Evolutionary conservation across 768 basidiomycete species (phyloP).

Genomic region (Termitomyces sp.): DNA sequence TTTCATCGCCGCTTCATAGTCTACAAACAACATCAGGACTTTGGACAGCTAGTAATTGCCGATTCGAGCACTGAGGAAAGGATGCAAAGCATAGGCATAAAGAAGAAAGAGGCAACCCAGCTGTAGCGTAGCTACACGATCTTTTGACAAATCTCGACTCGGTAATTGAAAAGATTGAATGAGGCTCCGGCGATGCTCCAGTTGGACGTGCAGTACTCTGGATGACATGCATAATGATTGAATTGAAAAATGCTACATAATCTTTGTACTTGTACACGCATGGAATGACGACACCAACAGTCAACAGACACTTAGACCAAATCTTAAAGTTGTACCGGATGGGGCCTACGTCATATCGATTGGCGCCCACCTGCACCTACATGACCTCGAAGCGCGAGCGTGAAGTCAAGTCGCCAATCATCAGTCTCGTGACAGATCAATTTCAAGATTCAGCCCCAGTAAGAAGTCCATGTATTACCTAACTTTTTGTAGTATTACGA

Average conservation of each 20-base stretch:
- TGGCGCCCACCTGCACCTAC: not conserved
- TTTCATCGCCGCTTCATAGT: not conserved
- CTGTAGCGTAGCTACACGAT: not conserved
- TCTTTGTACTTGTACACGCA: too few species aligned
- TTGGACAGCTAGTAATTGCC: not conserved
- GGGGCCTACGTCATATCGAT: not conserved
- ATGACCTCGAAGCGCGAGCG: not conserved
- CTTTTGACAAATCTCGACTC: not conserved
- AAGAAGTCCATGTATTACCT: too few species aligned
- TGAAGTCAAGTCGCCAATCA: not conserved
- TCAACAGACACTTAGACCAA: too few species aligned
- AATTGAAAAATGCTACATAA: too few species aligned
- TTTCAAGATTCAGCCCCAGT: too few species aligned
- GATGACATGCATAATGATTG: too few species aligned
- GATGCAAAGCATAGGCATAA: not conserved
- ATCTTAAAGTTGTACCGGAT: too few species aligned
- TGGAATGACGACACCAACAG: too few species aligned
- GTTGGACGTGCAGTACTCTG: too few species aligned
- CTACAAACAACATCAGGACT: not conserved
- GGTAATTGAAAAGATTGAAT: not conserved
- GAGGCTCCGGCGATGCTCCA: not conserved
- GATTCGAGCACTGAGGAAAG: not conserved
- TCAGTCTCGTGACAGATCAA: not conserved
- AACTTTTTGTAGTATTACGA: too few species aligned
- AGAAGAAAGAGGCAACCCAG: not conserved